Percentiles rank a stretch among this genome's conserved stretches.
Conservation (phyloP, 2,329 filamentous ascomycete genomes). For the Botrytis sinoallii region DNA sequence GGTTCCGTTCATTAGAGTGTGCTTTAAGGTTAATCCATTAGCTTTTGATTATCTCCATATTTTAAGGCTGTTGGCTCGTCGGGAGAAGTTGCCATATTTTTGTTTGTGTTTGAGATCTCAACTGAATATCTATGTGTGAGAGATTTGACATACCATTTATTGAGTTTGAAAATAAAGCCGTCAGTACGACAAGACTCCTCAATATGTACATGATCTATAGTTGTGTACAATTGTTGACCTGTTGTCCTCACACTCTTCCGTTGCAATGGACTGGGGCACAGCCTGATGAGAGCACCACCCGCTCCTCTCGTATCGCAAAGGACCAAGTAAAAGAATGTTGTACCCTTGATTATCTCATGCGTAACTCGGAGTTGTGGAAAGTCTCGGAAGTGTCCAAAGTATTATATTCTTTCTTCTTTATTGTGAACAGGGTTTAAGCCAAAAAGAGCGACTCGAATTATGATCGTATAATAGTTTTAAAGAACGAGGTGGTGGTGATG, state of each 20-base stretch:
- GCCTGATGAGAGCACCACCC: neutral
- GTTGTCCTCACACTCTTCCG: conserved; percentile 11
- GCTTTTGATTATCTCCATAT: conserved; percentile 8
- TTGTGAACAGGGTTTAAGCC: neutral
- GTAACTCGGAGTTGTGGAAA: neutral
- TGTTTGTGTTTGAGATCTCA: neutral
- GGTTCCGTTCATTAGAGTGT: conserved; percentile 71
- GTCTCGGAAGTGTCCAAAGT: neutral
- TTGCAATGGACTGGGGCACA: conserved; percentile 10
- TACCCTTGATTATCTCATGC: neutral
- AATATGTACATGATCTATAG: conserved; percentile 30
- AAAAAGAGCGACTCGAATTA: neutral
- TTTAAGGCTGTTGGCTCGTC: conserved; percentile 6
- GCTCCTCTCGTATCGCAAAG: neutral
- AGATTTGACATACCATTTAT: conserved; percentile 8
- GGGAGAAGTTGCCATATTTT: neutral
- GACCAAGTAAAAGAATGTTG: neutral
- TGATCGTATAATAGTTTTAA: neutral
- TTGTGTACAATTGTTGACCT: conserved; percentile 3
- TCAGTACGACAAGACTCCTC: conserved; percentile 29
- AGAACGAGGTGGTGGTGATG: neutral
- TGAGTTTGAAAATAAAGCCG: conserved; percentile 26
- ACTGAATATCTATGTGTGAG: neutral
- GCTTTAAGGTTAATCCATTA: conserved; percentile 43
- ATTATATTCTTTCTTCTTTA: neutral